Evolutionary conservation across 345 rosid genomes (phyloP).

Genomic region (Gossypium australe): DNA sequence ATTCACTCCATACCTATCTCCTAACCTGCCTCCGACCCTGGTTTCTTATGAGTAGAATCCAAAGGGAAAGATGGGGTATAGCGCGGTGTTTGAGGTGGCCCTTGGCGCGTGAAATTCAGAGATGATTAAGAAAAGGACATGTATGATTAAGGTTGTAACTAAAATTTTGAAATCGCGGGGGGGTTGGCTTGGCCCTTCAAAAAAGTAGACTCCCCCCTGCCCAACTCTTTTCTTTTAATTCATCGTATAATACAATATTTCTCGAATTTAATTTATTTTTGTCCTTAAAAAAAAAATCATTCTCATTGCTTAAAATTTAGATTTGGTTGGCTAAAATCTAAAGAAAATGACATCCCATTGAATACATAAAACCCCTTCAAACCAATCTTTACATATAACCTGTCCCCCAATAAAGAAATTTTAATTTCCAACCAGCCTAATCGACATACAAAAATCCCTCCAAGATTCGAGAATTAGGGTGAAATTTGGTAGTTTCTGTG

Average conservation of each 20-base stretch:
- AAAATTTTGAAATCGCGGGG: not conserved
- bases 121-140: not conserved
- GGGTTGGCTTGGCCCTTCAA: not conserved
- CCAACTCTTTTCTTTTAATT: not conserved
- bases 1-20: slow-evolving; percentile 8
- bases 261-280: too few relatives aligned
- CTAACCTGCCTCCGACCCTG: slow-evolving; percentile 29
- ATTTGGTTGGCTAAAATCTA: too few relatives aligned
- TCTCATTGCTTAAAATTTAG: too few relatives aligned
- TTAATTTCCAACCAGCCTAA: too few relatives aligned
- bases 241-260: too few relatives aligned
- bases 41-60: not conserved
- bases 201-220: not conserved
- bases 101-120: not conserved
- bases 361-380: too few relatives aligned
- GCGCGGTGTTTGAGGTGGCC: not conserved
- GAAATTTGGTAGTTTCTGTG: not conserved
- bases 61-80: not conserved
- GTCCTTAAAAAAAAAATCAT: too few relatives aligned
- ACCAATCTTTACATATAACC: too few relatives aligned
- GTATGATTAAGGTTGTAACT: slow-evolving; percentile 2
- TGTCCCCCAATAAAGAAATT: too few relatives aligned
- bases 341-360: too few relatives aligned
- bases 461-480: not conserved
- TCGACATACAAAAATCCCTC: not conserved